Base-by-base conservation (phyloP, 257 asterid genomes). In the Ocimum tenuiflorum region DNA sequence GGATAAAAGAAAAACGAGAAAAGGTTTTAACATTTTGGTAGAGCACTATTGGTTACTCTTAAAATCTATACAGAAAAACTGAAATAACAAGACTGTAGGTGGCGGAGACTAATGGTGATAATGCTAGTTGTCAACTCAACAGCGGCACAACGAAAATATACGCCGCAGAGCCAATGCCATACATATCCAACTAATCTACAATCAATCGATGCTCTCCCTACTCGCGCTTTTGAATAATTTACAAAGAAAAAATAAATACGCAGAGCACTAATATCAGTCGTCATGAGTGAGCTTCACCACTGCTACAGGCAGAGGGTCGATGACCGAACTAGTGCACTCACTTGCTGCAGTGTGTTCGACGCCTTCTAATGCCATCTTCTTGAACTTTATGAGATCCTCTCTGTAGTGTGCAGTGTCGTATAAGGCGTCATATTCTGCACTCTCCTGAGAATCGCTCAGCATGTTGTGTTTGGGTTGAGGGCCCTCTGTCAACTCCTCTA, bases 341-440 rank as follows among this genome's bases (percentile, higher is more conserved):
- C 91, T 82, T 0, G 80, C 75, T 0, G 80, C 75, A 42, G 82
- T 82, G 31, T 55, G 82, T 17, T 77, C 85, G n/a, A 69, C 65
- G 63, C 78, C 77, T 72, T 82, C 90, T 9, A 91, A 57, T 13
- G 96, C 97, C 94, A 91, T 80, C 74, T 80, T 83, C 75, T 77
- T 79, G 77, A 91, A 88, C 72, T 88, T 88, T 38, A 74, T 75
- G 58, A 91, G 77, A 64, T 91, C 97, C 71, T 91, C 96, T 71
- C 75, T 91, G 91, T 91, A 91, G 52, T 84, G 83, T 17, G 68
- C 60, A 27, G 86, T 73, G 79, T 82, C 86, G 1, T 82, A 86
- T 23, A 78, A 53, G 23, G 80, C 56, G 45, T 81, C 92, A 8
- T 67, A 84, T 57, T 86, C 96, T 1, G 85, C 59, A 81, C 95